Evolutionary conservation across 805 yeast species (phyloP), one percentile per base, ranked within the genome.

Genomic region (Nakazawaea ernobii): DNA sequence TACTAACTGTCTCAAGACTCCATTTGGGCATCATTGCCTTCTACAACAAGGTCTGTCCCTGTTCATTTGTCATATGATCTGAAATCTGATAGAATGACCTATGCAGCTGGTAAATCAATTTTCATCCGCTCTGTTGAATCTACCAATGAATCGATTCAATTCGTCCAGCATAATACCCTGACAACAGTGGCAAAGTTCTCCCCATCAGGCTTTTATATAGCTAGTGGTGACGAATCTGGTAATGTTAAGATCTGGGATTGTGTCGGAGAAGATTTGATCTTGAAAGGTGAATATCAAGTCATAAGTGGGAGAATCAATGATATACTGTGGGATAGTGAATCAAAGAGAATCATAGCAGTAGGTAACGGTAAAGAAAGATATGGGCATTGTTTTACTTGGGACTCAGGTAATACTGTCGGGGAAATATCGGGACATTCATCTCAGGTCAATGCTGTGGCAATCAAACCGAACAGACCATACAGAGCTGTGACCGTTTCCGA

Each of bases 391-490:
- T 88, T 92, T 63, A 80, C 96, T 7, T 86, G 85, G 77, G 99
- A 94, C 60, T 78, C 96, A 1, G 99, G 99, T 51, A 94, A 94
- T 66, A 80, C 97, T n/a, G 82, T 94, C 39, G 99, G 99, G 47
- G 98, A 94, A 61, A 84, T 92, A 57, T 82, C 90, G 42, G 99
- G 99, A 24, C 99, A 94, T 62, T 76, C 92, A 14, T 82, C 88
- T 26, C 79, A 77, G 41, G 80, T 92, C 59, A 89, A 86, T 59
- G 88, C 94, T 0, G 96, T 90, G 17, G 80, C 85, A 49, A 84
- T 92, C 54, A 84, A 85, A 59, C 89, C 91, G 17, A 79, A 76
- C 53, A 79, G 99, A 65, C 99, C 99, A 8, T 88, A 86, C 69
- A 73, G 96, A 49, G 96, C 96, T 0, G 95, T 86, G 6, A 90